Evolutionary conservation across 179 eudicot species (phyloP).

Genomic region (Camellia oleifera): DNA sequence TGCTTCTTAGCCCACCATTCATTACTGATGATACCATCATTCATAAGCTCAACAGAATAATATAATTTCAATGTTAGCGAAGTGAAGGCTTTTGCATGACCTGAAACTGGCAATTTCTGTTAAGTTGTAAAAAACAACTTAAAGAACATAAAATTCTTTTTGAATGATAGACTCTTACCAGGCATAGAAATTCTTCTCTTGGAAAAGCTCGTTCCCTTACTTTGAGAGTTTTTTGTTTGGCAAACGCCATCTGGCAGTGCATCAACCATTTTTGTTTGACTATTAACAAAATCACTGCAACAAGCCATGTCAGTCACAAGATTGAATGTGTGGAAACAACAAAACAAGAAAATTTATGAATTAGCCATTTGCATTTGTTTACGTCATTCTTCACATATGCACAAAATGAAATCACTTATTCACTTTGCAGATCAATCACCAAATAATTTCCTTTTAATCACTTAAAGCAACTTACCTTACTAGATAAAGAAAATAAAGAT

Average conservation of each 20-base stretch:
- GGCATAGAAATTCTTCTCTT: constrained; percentile 44
- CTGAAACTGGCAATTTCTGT: not conserved
- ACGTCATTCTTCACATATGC: not conserved
- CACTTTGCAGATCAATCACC: not conserved
- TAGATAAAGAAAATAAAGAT: not conserved
- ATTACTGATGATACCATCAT: not conserved
- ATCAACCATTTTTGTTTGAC: constrained; percentile 26
- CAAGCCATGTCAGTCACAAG: not conserved
- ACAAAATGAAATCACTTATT: not conserved
- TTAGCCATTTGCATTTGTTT: not conserved
- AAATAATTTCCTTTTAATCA: not conserved
- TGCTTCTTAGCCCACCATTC: no score
- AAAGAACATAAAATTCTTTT: not conserved
- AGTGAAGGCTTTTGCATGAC: not conserved
- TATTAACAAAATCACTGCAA: constrained; percentile 40
- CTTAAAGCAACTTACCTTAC: not conserved
- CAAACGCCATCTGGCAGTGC: constrained; percentile 18
- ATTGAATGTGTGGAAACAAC: not conserved
- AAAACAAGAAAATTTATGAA: not conserved
- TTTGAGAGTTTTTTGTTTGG: constrained; percentile 20
- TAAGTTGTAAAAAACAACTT: not conserved
- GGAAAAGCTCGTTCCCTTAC: constrained; percentile 25
- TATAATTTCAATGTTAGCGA: not conserved
- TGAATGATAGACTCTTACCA: constrained; percentile 33
- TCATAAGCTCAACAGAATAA: not conserved